Conservation (phyloP, 352 stramenopile species). For the Globisporangium rhizosaccharum region DNA sequence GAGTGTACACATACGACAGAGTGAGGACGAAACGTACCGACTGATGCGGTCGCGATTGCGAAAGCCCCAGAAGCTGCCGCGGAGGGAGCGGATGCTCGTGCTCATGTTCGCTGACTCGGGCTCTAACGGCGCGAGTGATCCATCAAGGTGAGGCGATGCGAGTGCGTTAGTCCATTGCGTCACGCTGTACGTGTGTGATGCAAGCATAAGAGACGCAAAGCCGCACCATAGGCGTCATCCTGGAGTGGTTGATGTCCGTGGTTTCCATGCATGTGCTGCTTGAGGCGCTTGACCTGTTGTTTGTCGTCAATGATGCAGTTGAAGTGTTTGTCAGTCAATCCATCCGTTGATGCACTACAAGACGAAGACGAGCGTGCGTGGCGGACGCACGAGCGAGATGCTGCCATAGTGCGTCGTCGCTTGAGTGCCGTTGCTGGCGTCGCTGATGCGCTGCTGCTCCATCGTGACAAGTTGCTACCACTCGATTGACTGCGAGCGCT, state of each 20-base stretch:
- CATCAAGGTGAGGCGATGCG: not conserved
- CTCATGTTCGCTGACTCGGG: slow-evolving; percentile 20
- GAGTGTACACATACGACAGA: not conserved
- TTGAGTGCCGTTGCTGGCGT: not conserved
- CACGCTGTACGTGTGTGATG: no score
- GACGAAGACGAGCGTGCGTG: not conserved
- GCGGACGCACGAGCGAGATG: slow-evolving; percentile 26
- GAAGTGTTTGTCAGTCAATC: not conserved
- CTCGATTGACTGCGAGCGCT: not conserved
- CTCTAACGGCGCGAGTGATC: slow-evolving; percentile 11
- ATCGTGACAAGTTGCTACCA: not conserved
- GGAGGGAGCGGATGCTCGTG: slow-evolving; percentile 26
- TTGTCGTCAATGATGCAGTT: no score
- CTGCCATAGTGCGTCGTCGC: slow-evolving; percentile 23
- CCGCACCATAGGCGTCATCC: slow-evolving; percentile 1
- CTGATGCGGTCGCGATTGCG: slow-evolving; percentile 38
- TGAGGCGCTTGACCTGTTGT: slow-evolving; percentile 19
- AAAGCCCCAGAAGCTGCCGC: slow-evolving; percentile 16
- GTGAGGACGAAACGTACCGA: slow-evolving; percentile 15
- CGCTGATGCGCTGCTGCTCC: slow-evolving; percentile 13
- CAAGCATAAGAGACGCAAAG: no score
- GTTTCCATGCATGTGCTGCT: slow-evolving; percentile 11
- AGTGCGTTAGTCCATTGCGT: no score
- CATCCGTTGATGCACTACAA: slow-evolving; percentile 2
- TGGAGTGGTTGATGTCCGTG: slow-evolving; percentile 2